Conservation (phyloP, 768 basidiomycete species). For the Collybiopsis confluens region DNA sequence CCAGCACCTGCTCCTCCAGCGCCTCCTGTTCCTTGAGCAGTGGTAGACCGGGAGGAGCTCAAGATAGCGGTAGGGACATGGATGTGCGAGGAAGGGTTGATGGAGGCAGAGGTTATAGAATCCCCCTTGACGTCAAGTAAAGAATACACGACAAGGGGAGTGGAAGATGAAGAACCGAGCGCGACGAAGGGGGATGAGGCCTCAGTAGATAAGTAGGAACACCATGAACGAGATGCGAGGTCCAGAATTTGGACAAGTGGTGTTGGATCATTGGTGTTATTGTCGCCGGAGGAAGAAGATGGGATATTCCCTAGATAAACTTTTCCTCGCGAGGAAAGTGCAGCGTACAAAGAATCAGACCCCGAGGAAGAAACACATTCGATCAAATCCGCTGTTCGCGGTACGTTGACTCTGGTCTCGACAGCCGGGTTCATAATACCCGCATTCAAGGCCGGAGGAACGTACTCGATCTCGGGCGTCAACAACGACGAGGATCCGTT, state of each 20-base stretch:
- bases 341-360: constrained; percentile 32
- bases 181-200: constrained; percentile 57
- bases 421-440: too few relatives aligned
- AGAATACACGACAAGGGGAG: constrained; percentile 54
- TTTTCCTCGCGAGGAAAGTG: constrained; percentile 53
- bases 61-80: constrained; percentile 53
- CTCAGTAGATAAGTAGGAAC: constrained; percentile 48
- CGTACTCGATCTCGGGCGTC: constrained; percentile 17
- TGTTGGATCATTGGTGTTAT: too few relatives aligned
- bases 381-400: constrained; percentile 35
- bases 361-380: constrained; percentile 50
- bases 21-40: constrained; percentile 16
- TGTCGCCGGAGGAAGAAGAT: not conserved
- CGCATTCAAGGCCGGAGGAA: too few relatives aligned
- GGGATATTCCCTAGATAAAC: constrained; percentile 34
- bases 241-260: constrained; percentile 30
- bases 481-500: constrained; percentile 19
- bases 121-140: constrained; percentile 44
- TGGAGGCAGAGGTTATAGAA: too few relatives aligned
- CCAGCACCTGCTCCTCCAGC: constrained; percentile 22
- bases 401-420: not conserved
- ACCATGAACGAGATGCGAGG: constrained; percentile 58
- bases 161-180: constrained; percentile 58
- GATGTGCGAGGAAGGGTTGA: constrained; percentile 27
- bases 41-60: too few relatives aligned